A percentile compares a stretch with the other conserved stretches of the same genome.
Conservation (phyloP, 768 basidiomycete species). For the Agrocybe chaxingu region DNA sequence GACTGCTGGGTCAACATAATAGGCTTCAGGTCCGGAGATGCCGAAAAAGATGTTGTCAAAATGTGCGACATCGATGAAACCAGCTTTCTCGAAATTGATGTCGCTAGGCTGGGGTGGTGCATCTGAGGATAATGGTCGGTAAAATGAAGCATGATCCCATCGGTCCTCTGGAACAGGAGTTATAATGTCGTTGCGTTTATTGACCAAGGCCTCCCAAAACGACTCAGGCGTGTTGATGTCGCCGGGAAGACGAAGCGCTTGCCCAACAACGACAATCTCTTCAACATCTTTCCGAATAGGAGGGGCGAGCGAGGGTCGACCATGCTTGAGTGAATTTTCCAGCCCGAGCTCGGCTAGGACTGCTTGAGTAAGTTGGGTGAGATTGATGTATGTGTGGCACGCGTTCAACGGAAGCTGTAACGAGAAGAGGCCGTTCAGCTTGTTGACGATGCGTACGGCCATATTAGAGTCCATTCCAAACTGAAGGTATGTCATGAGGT, state of each 20-base stretch:
- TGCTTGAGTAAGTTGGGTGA: slow-evolving; percentile 15
- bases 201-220: slow-evolving; percentile 25
- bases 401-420: slow-evolving; percentile 22
- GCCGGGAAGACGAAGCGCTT: slow-evolving; percentile 28
- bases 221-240: slow-evolving; percentile 20
- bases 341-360: slow-evolving; percentile 11
- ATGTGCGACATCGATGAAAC: slow-evolving; percentile 23
- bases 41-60: slow-evolving; percentile 30
- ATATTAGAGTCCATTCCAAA: slow-evolving; percentile 27
- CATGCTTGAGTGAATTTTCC: not conserved
- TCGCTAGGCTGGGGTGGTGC: slow-evolving; percentile 12
- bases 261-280: slow-evolving; percentile 29
- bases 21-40: slow-evolving; percentile 26
- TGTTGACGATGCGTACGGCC: slow-evolving; percentile 23
- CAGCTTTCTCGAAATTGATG: slow-evolving; percentile 24
- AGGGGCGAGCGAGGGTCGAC: not conserved
- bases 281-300: not conserved
- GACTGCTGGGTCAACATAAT: slow-evolving; percentile 17
- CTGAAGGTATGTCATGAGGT: slow-evolving; percentile 8
- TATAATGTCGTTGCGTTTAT: slow-evolving; percentile 22
- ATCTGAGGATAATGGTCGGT: slow-evolving; percentile 11
- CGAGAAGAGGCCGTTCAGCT: slow-evolving; percentile 16
- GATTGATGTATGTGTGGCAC: slow-evolving; percentile 23
- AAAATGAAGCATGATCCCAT: slow-evolving; percentile 29
- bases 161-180: slow-evolving; percentile 21